A percentile compares a stretch with the other conserved stretches of the same genome.
These are phyloP conservation scores for Salix viminalis DNA, from an alignment of 345 rosid species.

Conservation along the genomic window DNA sequence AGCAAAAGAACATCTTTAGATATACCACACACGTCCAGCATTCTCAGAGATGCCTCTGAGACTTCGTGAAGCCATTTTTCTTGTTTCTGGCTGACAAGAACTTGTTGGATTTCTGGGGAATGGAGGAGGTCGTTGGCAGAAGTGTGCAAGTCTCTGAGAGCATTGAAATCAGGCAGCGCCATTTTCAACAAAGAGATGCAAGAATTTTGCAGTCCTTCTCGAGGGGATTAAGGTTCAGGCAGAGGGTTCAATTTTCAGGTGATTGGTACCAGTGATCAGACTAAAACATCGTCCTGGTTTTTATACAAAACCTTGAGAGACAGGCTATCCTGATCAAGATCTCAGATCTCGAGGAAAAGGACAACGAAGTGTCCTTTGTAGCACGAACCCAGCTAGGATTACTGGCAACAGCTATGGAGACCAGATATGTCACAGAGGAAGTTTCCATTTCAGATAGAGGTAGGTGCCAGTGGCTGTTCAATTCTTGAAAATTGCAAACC, in stretches of 20 bases:
- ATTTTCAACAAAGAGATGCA: slow-evolving; percentile 12
- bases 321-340: slow-evolving; percentile 16
- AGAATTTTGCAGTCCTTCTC: not conserved
- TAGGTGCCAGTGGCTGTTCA: slow-evolving; percentile 26
- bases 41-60: slow-evolving; percentile 58
- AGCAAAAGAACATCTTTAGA: slow-evolving; percentile 60
- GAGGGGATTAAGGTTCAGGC: not conserved
- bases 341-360: slow-evolving; percentile 37
- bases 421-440: slow-evolving; percentile 15
- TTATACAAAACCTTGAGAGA: slow-evolving; percentile 10
- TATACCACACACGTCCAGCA: slow-evolving; percentile 60
- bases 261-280: not conserved
- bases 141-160: slow-evolving; percentile 63
- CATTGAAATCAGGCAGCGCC: slow-evolving; percentile 54
- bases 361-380: slow-evolving; percentile 30
- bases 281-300: slow-evolving; percentile 4
- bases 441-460: slow-evolving; percentile 17
- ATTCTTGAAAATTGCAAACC: not conserved
- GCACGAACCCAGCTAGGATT: slow-evolving; percentile 45
- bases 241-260: not conserved
- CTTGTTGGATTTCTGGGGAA: slow-evolving; percentile 47
- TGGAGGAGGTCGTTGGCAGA: slow-evolving; percentile 67
- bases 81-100: slow-evolving; percentile 38
- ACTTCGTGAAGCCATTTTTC: slow-evolving; percentile 55
- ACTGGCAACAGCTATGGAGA: slow-evolving; percentile 34